Conservation (phyloP, 176 grass and related monocot species). For the Panicum miliaceum region DNA sequence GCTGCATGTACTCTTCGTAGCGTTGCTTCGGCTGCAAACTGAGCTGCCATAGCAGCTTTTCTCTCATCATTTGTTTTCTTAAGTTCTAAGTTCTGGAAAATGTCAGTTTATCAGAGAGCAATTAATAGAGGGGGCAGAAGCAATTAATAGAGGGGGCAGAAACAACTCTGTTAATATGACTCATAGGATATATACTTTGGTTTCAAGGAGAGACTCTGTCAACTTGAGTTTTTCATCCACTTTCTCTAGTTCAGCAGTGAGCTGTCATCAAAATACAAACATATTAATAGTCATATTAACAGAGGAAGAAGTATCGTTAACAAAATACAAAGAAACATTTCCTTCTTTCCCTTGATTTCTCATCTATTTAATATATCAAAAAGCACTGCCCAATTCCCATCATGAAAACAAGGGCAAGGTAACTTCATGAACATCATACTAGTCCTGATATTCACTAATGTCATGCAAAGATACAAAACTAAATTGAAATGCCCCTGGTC, state of each 20-base stretch:
- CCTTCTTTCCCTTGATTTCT: neutral
- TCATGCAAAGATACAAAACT: neutral
- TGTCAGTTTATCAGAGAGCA: conserved; percentile 31
- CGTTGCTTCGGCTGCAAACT: conserved; percentile 95
- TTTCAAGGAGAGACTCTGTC: conserved; percentile 80
- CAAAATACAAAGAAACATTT: neutral
- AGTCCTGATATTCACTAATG: conserved; percentile 5
- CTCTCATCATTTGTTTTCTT: conserved; percentile 97
- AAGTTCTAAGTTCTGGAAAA: conserved; percentile 89
- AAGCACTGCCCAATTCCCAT: conserved; percentile 1
- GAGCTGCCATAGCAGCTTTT: conserved; percentile 83
- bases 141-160: conserved; percentile 1
- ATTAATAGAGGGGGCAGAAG: neutral
- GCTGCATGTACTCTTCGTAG: conserved; percentile 90
- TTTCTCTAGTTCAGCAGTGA: conserved; percentile 72
- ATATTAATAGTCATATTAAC: conserved; percentile 30
- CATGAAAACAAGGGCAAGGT: neutral
- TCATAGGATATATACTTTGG: conserved; percentile 59
- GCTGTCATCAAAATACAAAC: conserved; percentile 49
- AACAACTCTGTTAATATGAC: too few relatives aligned
- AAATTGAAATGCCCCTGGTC: neutral
- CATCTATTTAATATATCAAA: conserved; percentile 21
- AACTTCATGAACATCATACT: neutral
- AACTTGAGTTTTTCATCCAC: conserved; percentile 81
- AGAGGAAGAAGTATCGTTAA: neutral